Conservation (phyloP, 306 rosid genomes). For the Quercus suber region DNA sequence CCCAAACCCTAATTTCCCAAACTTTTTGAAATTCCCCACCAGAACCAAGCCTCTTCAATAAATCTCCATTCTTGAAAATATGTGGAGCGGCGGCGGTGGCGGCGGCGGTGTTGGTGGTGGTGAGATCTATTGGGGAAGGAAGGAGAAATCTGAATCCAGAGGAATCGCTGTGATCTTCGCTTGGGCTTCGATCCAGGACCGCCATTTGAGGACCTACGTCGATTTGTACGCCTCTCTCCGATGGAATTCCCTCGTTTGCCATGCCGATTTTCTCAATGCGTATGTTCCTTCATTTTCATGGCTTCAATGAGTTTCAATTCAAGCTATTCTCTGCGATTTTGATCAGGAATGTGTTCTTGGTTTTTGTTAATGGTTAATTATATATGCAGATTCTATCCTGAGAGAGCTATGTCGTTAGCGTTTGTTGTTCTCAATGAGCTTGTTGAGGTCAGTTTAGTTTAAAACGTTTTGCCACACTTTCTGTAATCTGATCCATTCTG, state of each 20-base stretch:
- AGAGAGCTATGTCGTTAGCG: slow-evolving; percentile 71
- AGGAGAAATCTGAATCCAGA: slow-evolving; percentile 46
- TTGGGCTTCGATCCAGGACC: slow-evolving; percentile 80
- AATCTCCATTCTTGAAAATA: slow-evolving; percentile 16
- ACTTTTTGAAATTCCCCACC: background rate
- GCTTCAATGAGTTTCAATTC: background rate
- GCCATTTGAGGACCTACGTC: slow-evolving; percentile 46
- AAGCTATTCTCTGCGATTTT: background rate
- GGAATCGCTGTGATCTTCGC: slow-evolving; percentile 81
- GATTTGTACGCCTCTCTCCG: slow-evolving; percentile 73
- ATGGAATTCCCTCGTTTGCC: slow-evolving; percentile 85
- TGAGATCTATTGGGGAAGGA: slow-evolving; percentile 75
- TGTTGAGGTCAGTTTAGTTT: slow-evolving; percentile 60
- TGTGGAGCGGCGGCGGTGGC: slow-evolving; percentile 38
- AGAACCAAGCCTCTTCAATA: background rate
- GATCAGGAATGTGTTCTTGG: background rate
- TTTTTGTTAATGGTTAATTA: slow-evolving; percentile 1
- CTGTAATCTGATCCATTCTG: no score
- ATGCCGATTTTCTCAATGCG: slow-evolving; percentile 80
- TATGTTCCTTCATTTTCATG: slow-evolving; percentile 25
- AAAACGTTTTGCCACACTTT: background rate
- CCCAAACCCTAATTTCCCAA: background rate
- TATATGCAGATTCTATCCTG: slow-evolving; percentile 67
- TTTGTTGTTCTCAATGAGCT: slow-evolving; percentile 78
- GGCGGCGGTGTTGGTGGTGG: slow-evolving; percentile 40